These are phyloP conservation scores for Wickerhamiella azymoides DNA, from an alignment of 805 yeast species.

Conservation along the genomic window DNA sequence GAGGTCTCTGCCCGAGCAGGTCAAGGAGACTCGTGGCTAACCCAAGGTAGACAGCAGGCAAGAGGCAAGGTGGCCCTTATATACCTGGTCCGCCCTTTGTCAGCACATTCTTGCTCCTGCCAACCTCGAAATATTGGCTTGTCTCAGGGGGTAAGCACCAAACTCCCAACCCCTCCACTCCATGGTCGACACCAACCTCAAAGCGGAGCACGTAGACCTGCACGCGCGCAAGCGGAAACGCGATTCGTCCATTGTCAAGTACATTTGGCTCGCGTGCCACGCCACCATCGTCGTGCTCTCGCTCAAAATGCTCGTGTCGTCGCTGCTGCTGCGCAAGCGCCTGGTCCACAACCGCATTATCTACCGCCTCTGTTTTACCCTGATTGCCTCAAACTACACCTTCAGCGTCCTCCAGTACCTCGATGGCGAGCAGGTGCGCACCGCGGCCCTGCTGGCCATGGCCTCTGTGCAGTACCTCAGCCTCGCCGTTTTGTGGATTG, in stretches of 20 bases:
- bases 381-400: constrained; percentile 17
- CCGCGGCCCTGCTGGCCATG: constrained; percentile 50
- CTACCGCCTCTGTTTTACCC: constrained; percentile 19
- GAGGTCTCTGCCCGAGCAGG: too few species aligned
- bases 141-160: too few species aligned
- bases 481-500: constrained; percentile 39
- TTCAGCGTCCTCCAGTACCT: constrained; percentile 30
- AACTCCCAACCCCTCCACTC: background rate
- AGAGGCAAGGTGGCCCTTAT: too few species aligned
- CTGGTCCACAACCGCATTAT: constrained; percentile 16
- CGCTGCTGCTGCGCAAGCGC: constrained; percentile 18
- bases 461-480: constrained; percentile 61
- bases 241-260: background rate
- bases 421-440: constrained; percentile 46
- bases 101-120: too few species aligned
- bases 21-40: too few species aligned
- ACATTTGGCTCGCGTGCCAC: constrained; percentile 4
- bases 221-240: background rate
- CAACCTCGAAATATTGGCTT: too few species aligned
- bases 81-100: too few species aligned
- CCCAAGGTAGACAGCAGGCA: too few species aligned
- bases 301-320: constrained; percentile 10
- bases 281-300: background rate
- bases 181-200: background rate
- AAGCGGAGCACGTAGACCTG: background rate